These are phyloP conservation scores for Bipolaris bicolor DNA, from an alignment of 2,329 filamentous ascomycete species.

Conservation along the genomic window DNA sequence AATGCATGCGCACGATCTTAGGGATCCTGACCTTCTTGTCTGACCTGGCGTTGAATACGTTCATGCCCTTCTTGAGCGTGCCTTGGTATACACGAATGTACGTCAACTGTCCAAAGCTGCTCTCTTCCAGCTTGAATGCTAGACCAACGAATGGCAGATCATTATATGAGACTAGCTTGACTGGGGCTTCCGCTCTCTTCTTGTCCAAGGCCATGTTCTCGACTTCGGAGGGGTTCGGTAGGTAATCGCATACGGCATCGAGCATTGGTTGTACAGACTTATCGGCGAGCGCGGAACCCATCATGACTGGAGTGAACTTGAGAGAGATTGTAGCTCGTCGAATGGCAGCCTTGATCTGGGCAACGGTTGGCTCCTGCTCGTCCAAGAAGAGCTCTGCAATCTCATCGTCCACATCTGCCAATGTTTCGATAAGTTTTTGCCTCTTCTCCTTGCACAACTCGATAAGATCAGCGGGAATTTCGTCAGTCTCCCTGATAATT, in stretches of 20 bases:
- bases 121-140: conserved; percentile 98
- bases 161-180: conserved; percentile 92
- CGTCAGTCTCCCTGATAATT: conserved; percentile 74
- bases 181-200: conserved; percentile 75
- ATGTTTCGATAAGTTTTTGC: conserved; percentile 85
- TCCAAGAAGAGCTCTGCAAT: conserved; percentile 95
- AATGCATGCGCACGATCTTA: conserved; percentile 98
- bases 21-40: conserved; percentile 97
- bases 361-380: conserved; percentile 76
- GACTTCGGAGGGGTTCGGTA: conserved; percentile 89
- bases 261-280: conserved; percentile 97
- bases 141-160: conserved; percentile 91
- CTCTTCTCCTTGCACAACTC: conserved; percentile 82
- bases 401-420: conserved; percentile 97
- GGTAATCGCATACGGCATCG: conserved; percentile 93
- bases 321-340: conserved; percentile 85
- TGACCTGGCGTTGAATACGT: conserved; percentile 90
- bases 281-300: conserved; percentile 94
- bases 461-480: conserved; percentile 80
- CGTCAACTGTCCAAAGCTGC: conserved; percentile 96
- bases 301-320: conserved; percentile 93
- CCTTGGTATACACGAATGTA: conserved; percentile 99
- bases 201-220: conserved; percentile 88
- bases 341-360: conserved; percentile 91
- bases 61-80: conserved; percentile 82